These are phyloP conservation scores for Gardenia jasminoides DNA, from an alignment of 257 asterid species.

Conservation along the genomic window DNA sequence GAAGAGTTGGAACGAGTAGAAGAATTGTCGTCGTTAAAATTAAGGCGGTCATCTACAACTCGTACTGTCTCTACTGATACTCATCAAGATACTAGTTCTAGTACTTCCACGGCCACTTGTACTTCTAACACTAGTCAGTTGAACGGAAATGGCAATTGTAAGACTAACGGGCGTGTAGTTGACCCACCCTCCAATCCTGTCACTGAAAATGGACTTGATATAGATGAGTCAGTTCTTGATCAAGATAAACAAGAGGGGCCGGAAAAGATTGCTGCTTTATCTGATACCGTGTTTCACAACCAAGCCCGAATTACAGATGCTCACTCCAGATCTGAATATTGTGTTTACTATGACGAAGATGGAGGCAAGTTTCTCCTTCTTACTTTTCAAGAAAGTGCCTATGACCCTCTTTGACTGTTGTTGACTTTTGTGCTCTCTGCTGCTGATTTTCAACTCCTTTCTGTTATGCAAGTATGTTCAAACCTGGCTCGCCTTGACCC, in stretches of 20 bases:
- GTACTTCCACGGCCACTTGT: too few species aligned
- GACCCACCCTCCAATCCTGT: neutral
- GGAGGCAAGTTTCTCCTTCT: constrained; percentile 41
- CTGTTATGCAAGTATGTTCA: constrained; percentile 9
- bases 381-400: neutral
- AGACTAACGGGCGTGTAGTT: constrained; percentile 29
- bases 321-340: constrained; percentile 27
- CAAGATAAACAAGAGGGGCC: constrained; percentile 2
- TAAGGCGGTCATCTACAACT: constrained; percentile 41
- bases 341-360: constrained; percentile 55
- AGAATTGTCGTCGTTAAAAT: constrained; percentile 31
- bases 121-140: neutral
- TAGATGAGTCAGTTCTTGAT: constrained; percentile 26
- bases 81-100: neutral
- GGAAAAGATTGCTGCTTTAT: constrained; percentile 7
- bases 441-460: constrained; percentile 5
- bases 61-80: neutral
- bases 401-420: neutral
- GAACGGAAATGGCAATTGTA: constrained; percentile 20
- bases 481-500: constrained; percentile 33
- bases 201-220: constrained; percentile 28
- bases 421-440: neutral
- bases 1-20: constrained; percentile 34
- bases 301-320: constrained; percentile 30
- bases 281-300: constrained; percentile 25